These are phyloP conservation scores for Chytriomyces confervae DNA, from an alignment of 192 early-diverging fungal species.

Conservation along the genomic window DNA sequence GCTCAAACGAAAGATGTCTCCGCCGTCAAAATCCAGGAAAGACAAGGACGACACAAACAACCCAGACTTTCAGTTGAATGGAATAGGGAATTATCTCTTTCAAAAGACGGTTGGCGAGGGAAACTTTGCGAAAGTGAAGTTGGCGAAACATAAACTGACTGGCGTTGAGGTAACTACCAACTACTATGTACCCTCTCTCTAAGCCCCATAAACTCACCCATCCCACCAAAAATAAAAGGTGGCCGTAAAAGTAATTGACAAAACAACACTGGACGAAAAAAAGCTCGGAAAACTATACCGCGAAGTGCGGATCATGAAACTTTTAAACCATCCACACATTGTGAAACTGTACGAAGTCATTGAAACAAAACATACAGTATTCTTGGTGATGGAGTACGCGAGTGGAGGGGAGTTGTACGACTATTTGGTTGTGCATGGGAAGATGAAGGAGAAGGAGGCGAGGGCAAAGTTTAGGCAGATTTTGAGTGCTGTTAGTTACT, in stretches of 20 bases:
- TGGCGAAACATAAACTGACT: conserved; percentile 79
- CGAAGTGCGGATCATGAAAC: conserved; percentile 71
- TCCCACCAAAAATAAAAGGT: conserved; percentile 42
- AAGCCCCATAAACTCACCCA: background rate
- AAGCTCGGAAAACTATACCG: conserved; percentile 69
- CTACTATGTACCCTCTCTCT: background rate
- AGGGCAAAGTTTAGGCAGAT: conserved; percentile 66
- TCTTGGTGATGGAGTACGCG: conserved; percentile 95
- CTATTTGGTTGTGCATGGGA: conserved; percentile 85
- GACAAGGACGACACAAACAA: conserved; percentile 66
- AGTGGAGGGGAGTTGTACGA: conserved; percentile 95
- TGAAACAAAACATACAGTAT: conserved; percentile 86
- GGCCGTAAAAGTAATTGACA: conserved; percentile 72
- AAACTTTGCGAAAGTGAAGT: conserved; percentile 98
- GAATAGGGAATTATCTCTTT: conserved; percentile 84
- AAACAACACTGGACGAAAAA: conserved; percentile 65
- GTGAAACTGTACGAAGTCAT: conserved; percentile 87
- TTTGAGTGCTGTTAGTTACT: conserved; percentile 66
- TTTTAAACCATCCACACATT: conserved; percentile 85
- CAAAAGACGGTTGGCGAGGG: conserved; percentile 97
- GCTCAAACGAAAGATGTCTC: conserved; percentile 21
- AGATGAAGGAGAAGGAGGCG: conserved; percentile 74
- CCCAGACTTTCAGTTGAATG: conserved; percentile 53
- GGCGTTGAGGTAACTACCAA: conserved; percentile 51
- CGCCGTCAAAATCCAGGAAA: conserved; percentile 40